Evolutionary conservation across 768 basidiomycete species (phyloP), one percentile per base, ranked within the genome.

Genomic region (Chalciporus piperatus): DNA sequence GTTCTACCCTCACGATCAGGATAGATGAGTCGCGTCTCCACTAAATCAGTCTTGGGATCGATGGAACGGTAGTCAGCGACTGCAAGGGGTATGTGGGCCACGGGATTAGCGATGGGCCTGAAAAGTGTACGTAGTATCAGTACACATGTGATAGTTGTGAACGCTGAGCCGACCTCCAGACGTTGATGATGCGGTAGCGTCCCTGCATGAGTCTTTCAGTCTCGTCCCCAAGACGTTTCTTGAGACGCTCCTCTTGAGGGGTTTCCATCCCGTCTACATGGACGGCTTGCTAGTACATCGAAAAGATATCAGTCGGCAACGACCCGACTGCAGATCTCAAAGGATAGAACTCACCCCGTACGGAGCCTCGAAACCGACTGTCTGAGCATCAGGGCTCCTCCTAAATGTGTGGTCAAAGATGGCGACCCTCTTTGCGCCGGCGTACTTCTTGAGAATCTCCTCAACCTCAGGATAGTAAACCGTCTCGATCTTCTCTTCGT

Each of bases 371-470:
- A 40, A 20, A 5, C 47, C 30, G 11, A 1, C 40, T 1, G 12
- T 44, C 35, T 61, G 55, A 14, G 41, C 17, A 3, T 16, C 10
- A 9, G 45, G 17, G 19, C 45, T 70, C 19, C 48, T 65, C 66
- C 73, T 65, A 57, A 72, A 70, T 39, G 72, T 76, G 54, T 77
- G 75, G 51, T 78, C 76, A 33, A 77, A 78, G 54, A 78, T 66
- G 56, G 74, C 59, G 35, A 76, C 67, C 35, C 63, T 63, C 59
- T 68, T 71, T 12, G 70, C 75, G 5, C 75, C 74, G 0, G 69
- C 58, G 25, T 71, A 47, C 51, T 66, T 64, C 60, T 72, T 78
- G 54, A 78, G 47, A 17, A 79, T 59, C 51, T 70, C 70, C 47
- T 71, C 70, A 0, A 72, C 66, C 60, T 79, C 77, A 33, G 61